phyloP scores from a whole-genome alignment of 2,329 filamentous ascomycete genomes.

The Exserohilum rostratum region DNA sequence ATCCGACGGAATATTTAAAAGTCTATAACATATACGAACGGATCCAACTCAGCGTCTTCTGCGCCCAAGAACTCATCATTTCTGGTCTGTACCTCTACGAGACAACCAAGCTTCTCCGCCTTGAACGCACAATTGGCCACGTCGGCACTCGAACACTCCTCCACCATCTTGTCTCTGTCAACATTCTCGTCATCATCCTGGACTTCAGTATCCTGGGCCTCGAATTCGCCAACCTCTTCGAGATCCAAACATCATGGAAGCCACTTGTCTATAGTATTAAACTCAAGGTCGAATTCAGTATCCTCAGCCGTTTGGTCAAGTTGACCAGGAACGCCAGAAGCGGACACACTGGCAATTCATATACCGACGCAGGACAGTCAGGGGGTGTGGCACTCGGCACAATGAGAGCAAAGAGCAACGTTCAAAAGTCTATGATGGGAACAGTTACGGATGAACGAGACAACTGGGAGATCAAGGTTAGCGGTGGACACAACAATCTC shows the following conservation, averaged over 20 bases:
- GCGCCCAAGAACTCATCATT: constrained; percentile 46
- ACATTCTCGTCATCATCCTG: constrained; percentile 29
- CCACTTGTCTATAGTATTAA: constrained; percentile 52
- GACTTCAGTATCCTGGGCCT: constrained; percentile 30
- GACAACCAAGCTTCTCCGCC: constrained; percentile 33
- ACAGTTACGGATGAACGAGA: constrained; percentile 10
- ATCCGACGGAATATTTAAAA: constrained; percentile 31
- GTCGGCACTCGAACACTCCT: constrained; percentile 19
- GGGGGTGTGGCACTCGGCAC: constrained; percentile 20
- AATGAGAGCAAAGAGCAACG: constrained; percentile 11
- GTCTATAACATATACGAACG: constrained; percentile 49
- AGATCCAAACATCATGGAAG: constrained; percentile 41
- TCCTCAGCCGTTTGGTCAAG: constrained; percentile 51
- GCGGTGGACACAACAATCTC: constrained; percentile 13
- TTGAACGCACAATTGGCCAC: constrained; percentile 23
- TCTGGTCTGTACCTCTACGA: constrained; percentile 59
- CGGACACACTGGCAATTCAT: constrained; percentile 19
- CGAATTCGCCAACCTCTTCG: constrained; percentile 26
- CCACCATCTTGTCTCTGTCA: constrained; percentile 28
- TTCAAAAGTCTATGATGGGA: constrained; percentile 13
- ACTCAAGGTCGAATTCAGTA: constrained; percentile 60
- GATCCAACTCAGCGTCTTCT: constrained; percentile 50
- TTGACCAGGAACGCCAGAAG: constrained; percentile 10
- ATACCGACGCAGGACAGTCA: constrained; percentile 7
- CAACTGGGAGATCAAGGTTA: constrained; percentile 24